A percentile compares a stretch with the other conserved stretches of the same genome.
phyloP scores from a whole-genome alignment of 257 asterid genomes.

The Solanum commersonii region DNA sequence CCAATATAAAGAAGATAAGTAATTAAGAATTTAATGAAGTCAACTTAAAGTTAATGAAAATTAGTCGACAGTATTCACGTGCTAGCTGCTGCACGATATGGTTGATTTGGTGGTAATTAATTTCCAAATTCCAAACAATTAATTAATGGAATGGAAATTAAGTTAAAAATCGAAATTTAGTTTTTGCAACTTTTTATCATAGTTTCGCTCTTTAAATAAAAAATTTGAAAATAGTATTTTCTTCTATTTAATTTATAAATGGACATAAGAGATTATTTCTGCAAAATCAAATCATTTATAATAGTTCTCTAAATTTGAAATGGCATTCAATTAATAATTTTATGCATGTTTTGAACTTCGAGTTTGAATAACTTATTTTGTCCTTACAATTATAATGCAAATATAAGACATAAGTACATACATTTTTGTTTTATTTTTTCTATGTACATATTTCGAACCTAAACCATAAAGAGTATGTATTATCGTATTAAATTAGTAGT shows the following conservation, averaged over 20 bases:
- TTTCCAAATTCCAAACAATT: neutral
- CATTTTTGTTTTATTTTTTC: neutral
- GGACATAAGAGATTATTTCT: neutral
- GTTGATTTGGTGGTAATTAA: neutral
- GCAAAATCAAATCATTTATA: neutral
- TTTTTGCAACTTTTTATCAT: neutral
- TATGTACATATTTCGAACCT: neutral
- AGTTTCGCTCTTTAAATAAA: neutral
- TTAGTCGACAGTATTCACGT: conserved; percentile 9
- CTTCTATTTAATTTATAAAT: neutral
- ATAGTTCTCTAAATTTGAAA: neutral
- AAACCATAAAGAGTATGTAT: neutral
- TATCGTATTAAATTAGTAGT: too few relatives aligned
- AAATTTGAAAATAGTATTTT: neutral
- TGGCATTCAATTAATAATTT: neutral
- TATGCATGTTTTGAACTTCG: neutral
- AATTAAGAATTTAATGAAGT: conserved; percentile 21
- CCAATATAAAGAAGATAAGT: neutral
- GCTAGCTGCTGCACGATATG: neutral
- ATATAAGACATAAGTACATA: neutral
- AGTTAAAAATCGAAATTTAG: neutral
- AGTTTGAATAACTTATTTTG: neutral
- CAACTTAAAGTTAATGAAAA: conserved; percentile 20
- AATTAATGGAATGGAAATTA: neutral
- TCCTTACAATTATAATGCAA: neutral